phyloP scores from a whole-genome alignment of 805 yeast genomes.

The Pichia scutulata region DNA sequence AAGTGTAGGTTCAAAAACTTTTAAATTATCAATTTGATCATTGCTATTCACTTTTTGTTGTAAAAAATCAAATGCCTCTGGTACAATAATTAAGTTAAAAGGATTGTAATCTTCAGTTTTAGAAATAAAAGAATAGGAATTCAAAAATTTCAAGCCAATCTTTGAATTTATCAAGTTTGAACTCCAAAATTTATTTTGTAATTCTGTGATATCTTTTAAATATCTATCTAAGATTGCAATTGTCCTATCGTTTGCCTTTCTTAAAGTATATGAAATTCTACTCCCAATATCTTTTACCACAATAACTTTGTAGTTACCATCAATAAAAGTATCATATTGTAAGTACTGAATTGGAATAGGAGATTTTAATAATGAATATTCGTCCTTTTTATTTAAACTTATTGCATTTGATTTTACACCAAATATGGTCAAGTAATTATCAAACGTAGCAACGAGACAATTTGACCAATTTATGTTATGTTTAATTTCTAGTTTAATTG shows the following conservation, averaged over 20 bases:
- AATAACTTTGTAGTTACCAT: slow-evolving; percentile 15
- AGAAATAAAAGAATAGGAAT: slow-evolving; percentile 13
- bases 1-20: slow-evolving; percentile 1
- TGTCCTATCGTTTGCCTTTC: slow-evolving; percentile 17
- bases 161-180: slow-evolving; percentile 3
- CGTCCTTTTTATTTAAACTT: slow-evolving; percentile 13
- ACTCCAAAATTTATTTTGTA: slow-evolving; percentile 17
- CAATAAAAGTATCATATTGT: slow-evolving; percentile 12
- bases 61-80: neutral
- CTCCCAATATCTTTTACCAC: slow-evolving; percentile 21
- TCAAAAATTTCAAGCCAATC: slow-evolving; percentile 11
- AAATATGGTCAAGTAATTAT: slow-evolving; percentile 24
- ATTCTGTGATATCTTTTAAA: slow-evolving; percentile 16
- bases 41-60: neutral
- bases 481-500: slow-evolving; percentile 18
- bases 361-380: slow-evolving; percentile 16
- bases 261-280: slow-evolving; percentile 13
- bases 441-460: slow-evolving; percentile 35
- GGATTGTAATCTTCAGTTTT: slow-evolving; percentile 19
- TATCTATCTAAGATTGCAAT: slow-evolving; percentile 20
- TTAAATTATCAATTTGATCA: neutral
- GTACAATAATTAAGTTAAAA: slow-evolving; percentile 9
- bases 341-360: slow-evolving; percentile 27
- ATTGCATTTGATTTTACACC: slow-evolving; percentile 11
- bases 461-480: slow-evolving; percentile 33